These are phyloP conservation scores for Alloascoidea africana DNA, from an alignment of 805 yeast species.

Conservation along the genomic window DNA sequence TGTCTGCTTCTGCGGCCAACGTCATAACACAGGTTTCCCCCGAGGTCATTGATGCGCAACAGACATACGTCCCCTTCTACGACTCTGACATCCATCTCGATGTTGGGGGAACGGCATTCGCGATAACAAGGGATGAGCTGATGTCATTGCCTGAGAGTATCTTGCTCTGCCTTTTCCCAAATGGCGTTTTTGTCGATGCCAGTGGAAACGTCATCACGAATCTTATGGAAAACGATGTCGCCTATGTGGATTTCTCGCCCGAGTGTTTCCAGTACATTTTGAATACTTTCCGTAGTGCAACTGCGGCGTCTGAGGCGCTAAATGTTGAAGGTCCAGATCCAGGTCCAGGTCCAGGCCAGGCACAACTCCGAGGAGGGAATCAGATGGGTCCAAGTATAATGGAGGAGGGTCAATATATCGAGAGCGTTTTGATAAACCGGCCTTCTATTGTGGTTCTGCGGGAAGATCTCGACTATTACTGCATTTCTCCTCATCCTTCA, in stretches of 20 bases:
- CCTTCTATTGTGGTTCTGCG: constrained; percentile 87
- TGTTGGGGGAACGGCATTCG: constrained; percentile 59
- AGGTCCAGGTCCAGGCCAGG: constrained; percentile 10
- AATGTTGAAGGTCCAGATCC: constrained; percentile 12
- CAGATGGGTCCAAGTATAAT: constrained; percentile 3
- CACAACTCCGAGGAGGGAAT: not conserved
- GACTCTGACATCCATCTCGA: too few species aligned
- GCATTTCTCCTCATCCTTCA: constrained; percentile 62
- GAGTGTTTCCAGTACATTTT: constrained; percentile 76
- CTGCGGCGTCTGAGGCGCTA: constrained; percentile 30
- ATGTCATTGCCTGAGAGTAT: constrained; percentile 88
- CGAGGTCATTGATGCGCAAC: too few species aligned
- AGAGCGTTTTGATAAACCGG: constrained; percentile 55
- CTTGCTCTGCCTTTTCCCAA: constrained; percentile 74
- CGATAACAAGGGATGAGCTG: constrained; percentile 74
- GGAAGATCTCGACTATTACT: constrained; percentile 89
- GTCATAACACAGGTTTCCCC: too few species aligned
- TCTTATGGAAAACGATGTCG: constrained; percentile 66
- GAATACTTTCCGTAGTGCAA: constrained; percentile 54
- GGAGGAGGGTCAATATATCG: constrained; percentile 22
- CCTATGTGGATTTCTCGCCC: constrained; percentile 77
- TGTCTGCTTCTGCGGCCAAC: too few species aligned
- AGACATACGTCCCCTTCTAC: too few species aligned
- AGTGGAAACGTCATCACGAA: constrained; percentile 67
- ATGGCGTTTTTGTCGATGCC: constrained; percentile 72